Evolutionary conservation across 129 eudicot genomes (phyloP).

Genomic region (Kitagawia praeruptora): DNA sequence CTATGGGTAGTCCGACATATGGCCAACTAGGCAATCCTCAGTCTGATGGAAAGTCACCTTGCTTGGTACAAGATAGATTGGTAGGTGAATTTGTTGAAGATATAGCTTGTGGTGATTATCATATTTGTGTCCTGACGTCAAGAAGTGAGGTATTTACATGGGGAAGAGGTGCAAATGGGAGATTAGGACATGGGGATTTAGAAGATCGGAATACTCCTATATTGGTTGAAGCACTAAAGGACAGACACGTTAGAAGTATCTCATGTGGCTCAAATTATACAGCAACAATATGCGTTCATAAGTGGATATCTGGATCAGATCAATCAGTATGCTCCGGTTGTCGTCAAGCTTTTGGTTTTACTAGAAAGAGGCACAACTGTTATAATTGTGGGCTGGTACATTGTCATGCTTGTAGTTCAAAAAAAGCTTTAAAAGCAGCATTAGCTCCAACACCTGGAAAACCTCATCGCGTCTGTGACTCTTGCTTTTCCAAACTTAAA

Average conservation of each 20-base stretch:
- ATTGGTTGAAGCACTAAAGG: slow-evolving; percentile 67
- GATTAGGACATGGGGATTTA: slow-evolving; percentile 79
- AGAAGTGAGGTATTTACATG: slow-evolving; percentile 81
- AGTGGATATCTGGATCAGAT: slow-evolving; percentile 84
- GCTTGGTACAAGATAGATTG: slow-evolving; percentile 69
- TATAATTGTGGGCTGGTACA: slow-evolving; percentile 84
- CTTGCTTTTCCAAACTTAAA: slow-evolving; percentile 58
- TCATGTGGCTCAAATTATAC: slow-evolving; percentile 86
- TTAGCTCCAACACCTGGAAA: slow-evolving; percentile 86
- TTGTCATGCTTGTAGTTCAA: slow-evolving; percentile 83
- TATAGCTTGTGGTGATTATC: slow-evolving; percentile 73
- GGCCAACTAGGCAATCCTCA: slow-evolving; percentile 85
- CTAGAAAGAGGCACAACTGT: slow-evolving; percentile 78
- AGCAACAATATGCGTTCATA: slow-evolving; percentile 72
- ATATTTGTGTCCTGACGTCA: slow-evolving; percentile 73
- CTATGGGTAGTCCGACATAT: slow-evolving; percentile 58
- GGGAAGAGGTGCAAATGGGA: slow-evolving; percentile 88
- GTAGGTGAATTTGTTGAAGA: slow-evolving; percentile 93
- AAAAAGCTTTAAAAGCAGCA: slow-evolving; percentile 72
- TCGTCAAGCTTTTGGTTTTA: slow-evolving; percentile 81
- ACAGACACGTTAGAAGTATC: slow-evolving; percentile 56
- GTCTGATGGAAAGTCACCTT: slow-evolving; percentile 65
- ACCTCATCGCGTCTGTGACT: slow-evolving; percentile 88
- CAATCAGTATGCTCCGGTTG: slow-evolving; percentile 78
- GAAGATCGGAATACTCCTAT: slow-evolving; percentile 71